Evolutionary conservation across 805 yeast genomes (phyloP).

Genomic region (Starmerella stellata): DNA sequence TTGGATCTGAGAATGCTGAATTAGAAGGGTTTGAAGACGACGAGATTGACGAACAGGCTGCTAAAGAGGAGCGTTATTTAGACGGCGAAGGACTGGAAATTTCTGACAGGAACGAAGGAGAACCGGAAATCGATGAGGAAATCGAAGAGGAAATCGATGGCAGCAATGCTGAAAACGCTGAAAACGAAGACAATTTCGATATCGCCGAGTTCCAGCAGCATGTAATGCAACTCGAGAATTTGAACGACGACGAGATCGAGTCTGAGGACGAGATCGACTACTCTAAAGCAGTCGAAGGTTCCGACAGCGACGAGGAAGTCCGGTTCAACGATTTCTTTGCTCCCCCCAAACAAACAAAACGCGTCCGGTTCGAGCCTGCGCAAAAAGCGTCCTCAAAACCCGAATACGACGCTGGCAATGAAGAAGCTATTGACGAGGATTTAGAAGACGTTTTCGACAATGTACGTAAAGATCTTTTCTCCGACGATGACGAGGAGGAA

Average conservation of each 20-base stretch:
- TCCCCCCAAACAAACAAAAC: conserved; percentile 17
- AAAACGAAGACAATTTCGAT: conserved; percentile 42
- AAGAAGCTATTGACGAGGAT: conserved; percentile 7
- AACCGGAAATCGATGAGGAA: not conserved
- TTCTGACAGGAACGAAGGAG: not conserved
- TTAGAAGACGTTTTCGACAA: conserved; percentile 14
- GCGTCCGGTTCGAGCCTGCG: conserved; percentile 7
- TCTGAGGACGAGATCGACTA: conserved; percentile 32
- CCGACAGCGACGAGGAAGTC: conserved; percentile 29
- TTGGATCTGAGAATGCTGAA: conserved; percentile 17
- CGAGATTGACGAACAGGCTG: conserved; percentile 21
- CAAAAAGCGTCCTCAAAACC: conserved; percentile 1
- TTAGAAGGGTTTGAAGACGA: conserved; percentile 16
- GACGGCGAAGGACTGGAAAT: conserved; percentile 8
- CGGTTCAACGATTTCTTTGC: conserved; percentile 27
- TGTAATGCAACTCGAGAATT: conserved; percentile 43
- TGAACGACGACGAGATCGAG: conserved; percentile 27
- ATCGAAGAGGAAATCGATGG: not conserved
- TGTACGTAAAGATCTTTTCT: not conserved
- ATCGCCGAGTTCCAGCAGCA: conserved; percentile 69
- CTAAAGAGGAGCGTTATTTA: conserved; percentile 17
- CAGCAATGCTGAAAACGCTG: conserved; percentile 2
- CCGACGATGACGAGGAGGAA: conserved; percentile 11
- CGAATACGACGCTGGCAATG: conserved; percentile 6
- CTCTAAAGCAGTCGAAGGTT: conserved; percentile 28